These are phyloP conservation scores for Boletus reticuloceps DNA, from an alignment of 768 basidiomycete species.

Conservation along the genomic window DNA sequence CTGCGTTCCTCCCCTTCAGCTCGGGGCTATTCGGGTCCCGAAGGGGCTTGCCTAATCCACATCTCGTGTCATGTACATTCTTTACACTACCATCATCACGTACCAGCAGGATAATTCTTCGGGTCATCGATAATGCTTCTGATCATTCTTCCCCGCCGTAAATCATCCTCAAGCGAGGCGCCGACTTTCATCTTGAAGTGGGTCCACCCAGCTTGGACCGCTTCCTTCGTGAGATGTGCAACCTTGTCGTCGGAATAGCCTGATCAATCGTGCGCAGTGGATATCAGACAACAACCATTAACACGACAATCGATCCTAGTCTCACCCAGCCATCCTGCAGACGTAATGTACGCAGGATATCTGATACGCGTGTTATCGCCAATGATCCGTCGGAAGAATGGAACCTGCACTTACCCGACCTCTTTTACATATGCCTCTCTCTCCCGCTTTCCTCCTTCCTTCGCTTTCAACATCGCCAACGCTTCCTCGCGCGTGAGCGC, in stretches of 20 bases:
- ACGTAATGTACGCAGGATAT: conserved; percentile 91
- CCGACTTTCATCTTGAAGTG: conserved; percentile 99
- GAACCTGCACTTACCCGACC: conserved; percentile 45
- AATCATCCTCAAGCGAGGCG: conserved; percentile 72
- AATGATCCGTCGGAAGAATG: not conserved
- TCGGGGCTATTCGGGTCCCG: conserved; percentile 57
- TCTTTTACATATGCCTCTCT: conserved; percentile 71
- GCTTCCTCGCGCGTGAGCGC: conserved; percentile 89
- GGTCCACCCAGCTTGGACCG: conserved; percentile 85
- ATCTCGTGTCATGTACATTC: not conserved
- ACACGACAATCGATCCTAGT: not conserved
- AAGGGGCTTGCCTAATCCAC: conserved; percentile 27
- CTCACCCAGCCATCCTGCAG: conserved; percentile 82
- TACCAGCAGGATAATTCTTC: conserved; percentile 55
- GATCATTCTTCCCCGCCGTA: conserved; percentile 81
- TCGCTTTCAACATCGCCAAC: conserved; percentile 70
- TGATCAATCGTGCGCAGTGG: conserved; percentile 14
- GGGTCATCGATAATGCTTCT: conserved; percentile 92
- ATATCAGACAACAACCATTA: not conserved
- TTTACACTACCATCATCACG: conserved; percentile 24
- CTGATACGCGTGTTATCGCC: conserved; percentile 33
- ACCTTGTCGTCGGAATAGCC: conserved; percentile 92
- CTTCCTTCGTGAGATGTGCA: conserved; percentile 75
- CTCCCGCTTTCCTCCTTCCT: conserved; percentile 70
- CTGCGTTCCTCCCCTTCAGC: conserved; percentile 83